Conservation (phyloP, 73 alveolate genomes). For the Diophrys appendiculata region DNA sequence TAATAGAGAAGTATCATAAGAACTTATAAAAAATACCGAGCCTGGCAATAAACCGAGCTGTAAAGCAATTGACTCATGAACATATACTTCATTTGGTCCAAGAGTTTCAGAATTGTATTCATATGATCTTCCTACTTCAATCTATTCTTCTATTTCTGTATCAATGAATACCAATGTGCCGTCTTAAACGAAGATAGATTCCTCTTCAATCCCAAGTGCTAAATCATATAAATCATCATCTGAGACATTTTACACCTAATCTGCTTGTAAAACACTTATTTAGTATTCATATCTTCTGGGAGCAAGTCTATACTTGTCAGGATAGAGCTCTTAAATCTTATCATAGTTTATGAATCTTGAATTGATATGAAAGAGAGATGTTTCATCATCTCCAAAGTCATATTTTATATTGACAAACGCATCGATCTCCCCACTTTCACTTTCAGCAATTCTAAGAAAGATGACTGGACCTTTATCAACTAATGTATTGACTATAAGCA, state of each 20-base stretch:
- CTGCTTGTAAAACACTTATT: too few species aligned
- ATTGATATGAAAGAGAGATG: background rate
- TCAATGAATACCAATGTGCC: too few species aligned
- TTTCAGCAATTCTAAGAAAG: constrained; percentile 76
- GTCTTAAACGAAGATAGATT: too few species aligned
- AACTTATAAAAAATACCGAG: background rate
- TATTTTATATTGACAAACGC: constrained; percentile 17
- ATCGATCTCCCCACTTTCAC: constrained; percentile 60
- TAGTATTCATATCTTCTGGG: too few species aligned
- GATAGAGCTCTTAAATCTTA: background rate
- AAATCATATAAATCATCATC: too few species aligned
- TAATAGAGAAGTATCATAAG: background rate
- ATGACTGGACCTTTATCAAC: constrained; percentile 82
- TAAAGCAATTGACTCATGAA: background rate
- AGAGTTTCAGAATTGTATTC: background rate
- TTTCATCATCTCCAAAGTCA: too few species aligned
- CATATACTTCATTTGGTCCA: background rate
- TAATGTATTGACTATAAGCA: constrained; percentile 68
- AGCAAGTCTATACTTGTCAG: background rate
- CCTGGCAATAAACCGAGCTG: background rate
- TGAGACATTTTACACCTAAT: too few species aligned
- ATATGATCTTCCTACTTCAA: constrained; percentile 8
- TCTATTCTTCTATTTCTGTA: constrained; percentile 5
- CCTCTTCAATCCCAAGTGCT: too few species aligned
- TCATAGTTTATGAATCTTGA: background rate